phyloP scores from a whole-genome alignment of 805 yeast genomes.

The Yueomyces sp. region DNA sequence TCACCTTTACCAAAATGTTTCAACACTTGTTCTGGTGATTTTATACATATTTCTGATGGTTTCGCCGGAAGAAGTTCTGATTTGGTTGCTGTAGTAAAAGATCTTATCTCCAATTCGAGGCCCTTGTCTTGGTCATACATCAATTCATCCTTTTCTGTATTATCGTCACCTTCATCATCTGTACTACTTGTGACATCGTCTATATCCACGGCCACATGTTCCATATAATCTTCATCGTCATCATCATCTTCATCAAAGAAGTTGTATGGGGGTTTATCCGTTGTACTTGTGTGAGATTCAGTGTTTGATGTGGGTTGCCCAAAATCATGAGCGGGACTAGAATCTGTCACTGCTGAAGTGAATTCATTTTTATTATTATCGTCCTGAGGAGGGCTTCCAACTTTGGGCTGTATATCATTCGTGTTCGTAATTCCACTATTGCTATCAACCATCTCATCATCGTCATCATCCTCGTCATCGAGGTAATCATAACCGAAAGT shows the following conservation, averaged over 20 bases:
- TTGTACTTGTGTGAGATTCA: neutral
- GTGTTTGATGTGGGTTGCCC: too few relatives aligned
- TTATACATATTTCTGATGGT: too few relatives aligned
- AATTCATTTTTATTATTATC: neutral
- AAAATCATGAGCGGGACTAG: too few relatives aligned
- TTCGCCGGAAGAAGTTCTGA: neutral
- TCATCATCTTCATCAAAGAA: conserved; percentile 5
- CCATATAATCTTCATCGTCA: conserved; percentile 6
- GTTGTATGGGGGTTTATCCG: neutral
- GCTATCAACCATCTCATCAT: conserved; percentile 7
- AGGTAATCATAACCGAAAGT: conserved; percentile 22
- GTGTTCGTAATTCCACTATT: conserved; percentile 1
- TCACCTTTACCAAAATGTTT: too few relatives aligned
- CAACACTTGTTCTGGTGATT: too few relatives aligned
- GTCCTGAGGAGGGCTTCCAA: neutral
- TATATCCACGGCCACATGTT: conserved; percentile 4
- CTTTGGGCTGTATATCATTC: neutral
- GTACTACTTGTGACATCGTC: conserved; percentile 6
- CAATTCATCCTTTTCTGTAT: conserved; percentile 2
- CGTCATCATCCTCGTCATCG: conserved; percentile 17
- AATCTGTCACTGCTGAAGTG: too few relatives aligned
- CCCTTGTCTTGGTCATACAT: conserved; percentile 1
- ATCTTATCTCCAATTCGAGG: too few relatives aligned
- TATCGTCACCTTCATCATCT: conserved; percentile 6
- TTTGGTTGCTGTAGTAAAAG: too few relatives aligned